Evolutionary conservation across 345 rosid genomes (phyloP).

Genomic region (Acer yangbiense): DNA sequence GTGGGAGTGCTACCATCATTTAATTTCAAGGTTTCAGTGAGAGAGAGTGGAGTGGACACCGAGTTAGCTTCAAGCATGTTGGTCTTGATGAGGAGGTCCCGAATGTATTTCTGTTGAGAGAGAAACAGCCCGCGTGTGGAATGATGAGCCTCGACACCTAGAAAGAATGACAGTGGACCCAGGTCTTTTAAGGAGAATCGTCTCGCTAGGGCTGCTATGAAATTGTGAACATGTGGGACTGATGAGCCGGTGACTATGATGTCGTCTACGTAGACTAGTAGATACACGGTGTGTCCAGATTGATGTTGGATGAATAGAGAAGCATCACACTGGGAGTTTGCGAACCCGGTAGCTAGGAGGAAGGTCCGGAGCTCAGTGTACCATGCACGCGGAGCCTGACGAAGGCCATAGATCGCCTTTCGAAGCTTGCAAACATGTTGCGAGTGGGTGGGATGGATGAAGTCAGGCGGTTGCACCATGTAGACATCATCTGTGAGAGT

Average conservation of each 20-base stretch:
- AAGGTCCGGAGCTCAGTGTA: not conserved
- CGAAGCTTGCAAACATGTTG: not conserved
- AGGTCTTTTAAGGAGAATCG: not conserved
- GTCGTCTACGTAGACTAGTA: not conserved
- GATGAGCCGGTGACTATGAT: not conserved
- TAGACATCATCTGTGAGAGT: too few relatives aligned
- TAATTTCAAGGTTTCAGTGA: too few relatives aligned
- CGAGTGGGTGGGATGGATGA: too few relatives aligned
- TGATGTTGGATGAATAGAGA: not conserved
- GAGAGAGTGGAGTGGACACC: too few relatives aligned
- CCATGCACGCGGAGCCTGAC: not conserved
- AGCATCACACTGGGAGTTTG: not conserved
- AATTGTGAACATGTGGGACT: rapidly evolving
- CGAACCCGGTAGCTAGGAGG: not conserved
- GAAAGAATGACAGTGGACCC: not conserved
- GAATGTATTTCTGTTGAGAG: not conserved
- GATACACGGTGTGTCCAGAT: not conserved
- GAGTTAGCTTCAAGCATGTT: too few relatives aligned
- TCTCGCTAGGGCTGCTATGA: not conserved
- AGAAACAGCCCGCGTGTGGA: not conserved
- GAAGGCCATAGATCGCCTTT: not conserved
- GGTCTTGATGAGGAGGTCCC: not conserved
- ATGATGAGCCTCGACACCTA: not conserved
- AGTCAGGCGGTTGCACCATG: too few relatives aligned
- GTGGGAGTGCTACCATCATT: too few relatives aligned